Evolutionary conservation across 2,329 filamentous ascomycete genomes (phyloP), one percentile per base, ranked within the genome.

Genomic region (Rachicladosporium sp.): DNA sequence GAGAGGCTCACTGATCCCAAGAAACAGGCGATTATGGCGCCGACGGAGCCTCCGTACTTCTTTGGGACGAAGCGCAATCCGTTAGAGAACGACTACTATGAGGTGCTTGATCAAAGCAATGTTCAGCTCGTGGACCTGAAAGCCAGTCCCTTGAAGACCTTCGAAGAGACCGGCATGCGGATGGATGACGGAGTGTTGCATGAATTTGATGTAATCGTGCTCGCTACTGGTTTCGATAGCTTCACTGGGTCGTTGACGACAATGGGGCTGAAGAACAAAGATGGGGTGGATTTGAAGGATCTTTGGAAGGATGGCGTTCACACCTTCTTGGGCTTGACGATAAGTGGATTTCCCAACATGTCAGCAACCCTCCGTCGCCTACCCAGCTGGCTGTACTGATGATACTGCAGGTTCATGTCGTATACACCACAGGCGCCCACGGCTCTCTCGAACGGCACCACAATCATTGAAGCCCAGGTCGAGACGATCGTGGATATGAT

Each of bases 1-100:
- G 53, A 57, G 21, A 50, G 62, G 12, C 60, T 69, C 45, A 55
- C 55, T 15, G 59, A 66, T 42, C 63, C 66, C 0, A 51, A 52
- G 38, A 67, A 68, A 53, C 53, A 60, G 11, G 65, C 65, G 15
- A 61, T 68, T 9, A 49, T 68, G 10, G 64, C 64, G 1, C 65
- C 65, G 0, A 45, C 61, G 6, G 50, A 61, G 41, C 53, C 60
- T 4, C 61, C 61, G 0, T 63, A 68, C 43, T 57, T 58, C 0
- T 65, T 63, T 35, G 62, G 63, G 9, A 66, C 63, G 3, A 68
- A 68, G 52, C 51, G 65, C 19, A 60, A 57, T 6, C 59, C 55
- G 12, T 53, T 68, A 2, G 65, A 69, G 46, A 63, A 67, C 41
- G 60, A 68, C 48, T 68, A 63, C 43, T 69, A 68, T 43, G 65